These are phyloP conservation scores for Neurospora sublineolata DNA, from an alignment of 495 filamentous ascomycete genomes.

Conservation along the genomic window DNA sequence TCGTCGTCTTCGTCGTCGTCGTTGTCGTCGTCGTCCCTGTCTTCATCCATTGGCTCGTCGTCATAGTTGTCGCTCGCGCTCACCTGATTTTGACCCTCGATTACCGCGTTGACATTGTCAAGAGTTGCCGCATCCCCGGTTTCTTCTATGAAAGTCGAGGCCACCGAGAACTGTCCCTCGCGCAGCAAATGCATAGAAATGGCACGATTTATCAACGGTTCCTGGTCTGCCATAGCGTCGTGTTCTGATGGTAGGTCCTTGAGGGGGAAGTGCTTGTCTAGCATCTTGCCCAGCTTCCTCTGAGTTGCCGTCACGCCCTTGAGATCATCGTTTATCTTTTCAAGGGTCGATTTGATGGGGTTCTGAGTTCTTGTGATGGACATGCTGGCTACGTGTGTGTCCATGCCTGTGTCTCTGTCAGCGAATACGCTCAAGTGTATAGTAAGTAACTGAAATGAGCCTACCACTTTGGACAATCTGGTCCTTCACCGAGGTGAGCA, in stretches of 20 bases:
- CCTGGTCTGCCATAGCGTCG: constrained; percentile 67
- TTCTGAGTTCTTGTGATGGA: constrained; percentile 76
- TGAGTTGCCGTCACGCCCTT: constrained; percentile 68
- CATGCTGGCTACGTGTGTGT: constrained; percentile 56
- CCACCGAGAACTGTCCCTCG: constrained; percentile 85
- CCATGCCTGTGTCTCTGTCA: constrained; percentile 27
- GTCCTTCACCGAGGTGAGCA: constrained; percentile 60
- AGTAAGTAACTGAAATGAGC: neutral
- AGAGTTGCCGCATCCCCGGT: constrained; percentile 20
- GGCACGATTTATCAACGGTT: constrained; percentile 72
- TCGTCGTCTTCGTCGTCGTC: neutral
- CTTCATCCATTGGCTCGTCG: constrained; percentile 22
- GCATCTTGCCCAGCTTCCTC: constrained; percentile 66
- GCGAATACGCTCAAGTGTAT: neutral
- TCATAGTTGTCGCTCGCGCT: neutral
- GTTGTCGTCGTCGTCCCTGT: constrained; percentile 7
- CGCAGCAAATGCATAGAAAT: constrained; percentile 93
- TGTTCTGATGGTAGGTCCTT: constrained; percentile 69
- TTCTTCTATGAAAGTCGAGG: constrained; percentile 68
- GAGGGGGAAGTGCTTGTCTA: constrained; percentile 77
- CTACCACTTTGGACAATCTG: constrained; percentile 51
- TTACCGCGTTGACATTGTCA: constrained; percentile 19
- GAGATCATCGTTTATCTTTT: constrained; percentile 63
- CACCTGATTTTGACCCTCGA: constrained; percentile 7
- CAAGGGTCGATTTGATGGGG: constrained; percentile 65